Evolutionary conservation across 257 asterid genomes (phyloP), one percentile per base, ranked within the genome.

Genomic region (Cinchona pubescens): DNA sequence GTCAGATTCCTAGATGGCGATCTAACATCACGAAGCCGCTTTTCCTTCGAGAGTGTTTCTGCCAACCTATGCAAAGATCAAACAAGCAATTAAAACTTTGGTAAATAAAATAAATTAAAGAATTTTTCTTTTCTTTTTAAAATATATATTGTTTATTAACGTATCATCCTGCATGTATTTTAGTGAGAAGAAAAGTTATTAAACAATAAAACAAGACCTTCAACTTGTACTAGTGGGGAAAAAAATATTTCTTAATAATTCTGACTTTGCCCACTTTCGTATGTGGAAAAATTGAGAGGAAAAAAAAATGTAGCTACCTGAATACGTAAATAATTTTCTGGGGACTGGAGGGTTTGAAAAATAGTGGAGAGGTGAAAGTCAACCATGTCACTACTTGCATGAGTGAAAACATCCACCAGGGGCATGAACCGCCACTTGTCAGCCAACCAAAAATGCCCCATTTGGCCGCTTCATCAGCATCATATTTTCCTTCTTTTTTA

Each of bases 331-430:
- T 67, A 69, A 62, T 75, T 69, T 58, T 72, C 43, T 25, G 27
- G 58, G 4, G 45, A 59, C 16, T 72, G 76, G 11, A 72, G 74
- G 7, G 90, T 72, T 75, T 83, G 87, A 7, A 84, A 86, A 51
- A 84, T 67, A 1, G 80, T 79, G 4, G 85, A 79, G 4, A 78
- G 46, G 55, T 86, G 87, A 1, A 80, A 37, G 67, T 87, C 88
- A 38, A 82, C 83, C 87, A 87, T 82, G 72, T 87, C 84, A 2
- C 83, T 74, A 56, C 87, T 83, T 15, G 89, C 82, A 51, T 79
- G 85, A 6, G 74, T 56, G 46, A 81, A 86, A 14, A 75, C 72
- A 38, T 88, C 88, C 0, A 88, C 16, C 9, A 88, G 10, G 90
- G 92, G 8, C 76, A 75, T 21, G 85, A 81, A 7, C 79, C 72